These are phyloP conservation scores for Ascochyta lentis DNA, from an alignment of 2,329 filamentous ascomycete genomes.

Conservation along the genomic window DNA sequence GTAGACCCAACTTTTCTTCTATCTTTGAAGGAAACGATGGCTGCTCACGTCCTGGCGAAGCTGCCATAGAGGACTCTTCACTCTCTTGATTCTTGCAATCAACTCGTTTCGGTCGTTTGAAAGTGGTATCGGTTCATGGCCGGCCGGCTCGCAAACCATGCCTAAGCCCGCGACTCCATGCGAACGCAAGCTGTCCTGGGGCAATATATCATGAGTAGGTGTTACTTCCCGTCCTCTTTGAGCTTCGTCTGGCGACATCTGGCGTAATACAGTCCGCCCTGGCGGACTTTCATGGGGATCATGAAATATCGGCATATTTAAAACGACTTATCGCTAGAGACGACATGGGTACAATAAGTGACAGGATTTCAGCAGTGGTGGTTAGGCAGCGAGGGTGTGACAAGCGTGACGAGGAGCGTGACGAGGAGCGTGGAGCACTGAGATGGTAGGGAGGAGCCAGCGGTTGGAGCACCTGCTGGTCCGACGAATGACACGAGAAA, in stretches of 20 bases:
- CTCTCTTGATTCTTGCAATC: conserved; percentile 83
- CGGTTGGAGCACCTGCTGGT: conserved; percentile 43
- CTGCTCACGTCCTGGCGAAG: conserved; percentile 60
- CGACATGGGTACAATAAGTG: conserved; percentile 34
- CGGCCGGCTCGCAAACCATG: conserved; percentile 24
- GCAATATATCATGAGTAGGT: conserved; percentile 12
- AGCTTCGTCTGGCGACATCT: conserved; percentile 19
- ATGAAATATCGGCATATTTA: conserved; percentile 51
- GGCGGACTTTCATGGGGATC: conserved; percentile 42
- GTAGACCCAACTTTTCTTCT: not conserved
- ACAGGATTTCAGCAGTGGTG: not conserved
- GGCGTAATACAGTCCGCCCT: conserved; percentile 24
- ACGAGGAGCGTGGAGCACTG: conserved; percentile 29
- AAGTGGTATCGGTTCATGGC: conserved; percentile 31
- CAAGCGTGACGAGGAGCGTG: conserved; percentile 18
- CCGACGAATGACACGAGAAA: conserved; percentile 38
- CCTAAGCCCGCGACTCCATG: conserved; percentile 5
- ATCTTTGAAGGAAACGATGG: not conserved
- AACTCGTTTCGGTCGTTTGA: conserved; percentile 72
- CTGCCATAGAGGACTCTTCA: conserved; percentile 77
- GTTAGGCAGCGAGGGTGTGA: conserved; percentile 6
- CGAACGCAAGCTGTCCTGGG: conserved; percentile 17
- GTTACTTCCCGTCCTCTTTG: conserved; percentile 26
- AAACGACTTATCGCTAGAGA: conserved; percentile 22
- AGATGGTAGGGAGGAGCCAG: conserved; percentile 33